Evolutionary conservation across 768 basidiomycete genomes (phyloP), one percentile per base, ranked within the genome.

Genomic region (Panaeolus papilionaceus): DNA sequence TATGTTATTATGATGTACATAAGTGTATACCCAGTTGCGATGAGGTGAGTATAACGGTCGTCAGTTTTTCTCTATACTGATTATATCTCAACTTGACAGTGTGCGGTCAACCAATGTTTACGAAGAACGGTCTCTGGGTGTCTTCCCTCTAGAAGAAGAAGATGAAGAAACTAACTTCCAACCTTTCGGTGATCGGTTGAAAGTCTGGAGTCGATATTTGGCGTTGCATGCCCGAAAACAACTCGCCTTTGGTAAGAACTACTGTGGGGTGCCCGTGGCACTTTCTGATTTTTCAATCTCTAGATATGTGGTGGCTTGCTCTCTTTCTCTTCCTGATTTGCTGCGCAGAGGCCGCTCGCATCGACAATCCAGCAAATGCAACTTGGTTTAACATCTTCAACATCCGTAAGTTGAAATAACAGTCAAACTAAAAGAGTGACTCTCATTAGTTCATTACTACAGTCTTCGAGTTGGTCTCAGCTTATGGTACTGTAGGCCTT

Each of bases 221-320:
- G 86, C 90, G 1, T 88, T 90, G 86, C 95, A 97, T 75, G 91
- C 91, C 11, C 86, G 93, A 61, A 87, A 85, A 71, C 97, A 99
- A 75, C 88, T 99, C 66, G 93, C 96, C 2, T 98, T 98, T 70
- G 95, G 94, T 93, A 70, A 12, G 63, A 28, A 61, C 33, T 63
- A 38, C 63, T 63, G n/a, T 7, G n/a, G 20, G 2, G 18, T 64
- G 38, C 38, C 20, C n/a, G 1, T 20, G 38, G 45, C 11, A 11
- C 40, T 66, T 65, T 37, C 39, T 58, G 61, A 49, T 1, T 67
- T 47, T 61, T 16, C n/a, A 33, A 33, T 33, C 33, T 66, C 8
- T 69, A 95, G 96, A 98, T 78, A 95, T 98, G 87, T 98, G 96
- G 97, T 98, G 95, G 95, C 78, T 99, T 23, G 92, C 83, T 0